phyloP scores from a whole-genome alignment of 257 asterid genomes.

The Ehretia macrophylla region DNA sequence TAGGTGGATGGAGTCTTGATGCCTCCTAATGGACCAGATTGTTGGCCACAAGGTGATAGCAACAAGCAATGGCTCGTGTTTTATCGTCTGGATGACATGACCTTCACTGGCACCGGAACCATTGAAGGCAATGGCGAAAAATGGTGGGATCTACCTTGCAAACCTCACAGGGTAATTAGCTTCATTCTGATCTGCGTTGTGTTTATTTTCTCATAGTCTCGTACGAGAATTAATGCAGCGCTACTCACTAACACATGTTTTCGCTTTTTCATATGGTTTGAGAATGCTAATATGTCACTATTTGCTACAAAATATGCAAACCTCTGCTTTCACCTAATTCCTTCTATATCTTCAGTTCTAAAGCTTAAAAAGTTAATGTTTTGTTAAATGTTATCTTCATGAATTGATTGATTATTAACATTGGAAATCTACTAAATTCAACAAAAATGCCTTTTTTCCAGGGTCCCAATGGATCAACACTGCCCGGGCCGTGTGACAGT shows the following conservation, averaged over 20 bases:
- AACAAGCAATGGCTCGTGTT: slow-evolving; percentile 86
- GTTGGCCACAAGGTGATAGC: slow-evolving; percentile 89
- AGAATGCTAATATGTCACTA: too few species aligned
- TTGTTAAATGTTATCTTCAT: neutral
- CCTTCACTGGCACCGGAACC: slow-evolving; percentile 66
- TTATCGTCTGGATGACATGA: slow-evolving; percentile 65
- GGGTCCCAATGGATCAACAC: slow-evolving; percentile 93
- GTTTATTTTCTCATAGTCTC: neutral
- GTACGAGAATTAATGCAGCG: too few species aligned
- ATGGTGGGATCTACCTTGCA: slow-evolving; percentile 99
- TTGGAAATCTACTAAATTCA: neutral
- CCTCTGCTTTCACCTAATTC: too few species aligned
- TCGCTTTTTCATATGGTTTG: too few species aligned
- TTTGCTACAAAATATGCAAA: too few species aligned
- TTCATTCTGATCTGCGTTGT: neutral
- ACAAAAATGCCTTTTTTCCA: slow-evolving; percentile 31
- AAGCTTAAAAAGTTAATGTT: too few species aligned
- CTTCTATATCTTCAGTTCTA: too few species aligned
- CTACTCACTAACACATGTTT: too few species aligned
- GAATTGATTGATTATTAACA: too few species aligned
- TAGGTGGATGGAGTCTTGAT: slow-evolving; percentile 81
- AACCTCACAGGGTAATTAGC: slow-evolving; percentile 74
- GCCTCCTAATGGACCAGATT: slow-evolving; percentile 93
- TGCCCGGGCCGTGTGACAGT: slow-evolving; percentile 94
- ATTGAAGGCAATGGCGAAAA: slow-evolving; percentile 86